Evolutionary conservation across 345 rosid species (phyloP).

Genomic region (Aegle marmelos): DNA sequence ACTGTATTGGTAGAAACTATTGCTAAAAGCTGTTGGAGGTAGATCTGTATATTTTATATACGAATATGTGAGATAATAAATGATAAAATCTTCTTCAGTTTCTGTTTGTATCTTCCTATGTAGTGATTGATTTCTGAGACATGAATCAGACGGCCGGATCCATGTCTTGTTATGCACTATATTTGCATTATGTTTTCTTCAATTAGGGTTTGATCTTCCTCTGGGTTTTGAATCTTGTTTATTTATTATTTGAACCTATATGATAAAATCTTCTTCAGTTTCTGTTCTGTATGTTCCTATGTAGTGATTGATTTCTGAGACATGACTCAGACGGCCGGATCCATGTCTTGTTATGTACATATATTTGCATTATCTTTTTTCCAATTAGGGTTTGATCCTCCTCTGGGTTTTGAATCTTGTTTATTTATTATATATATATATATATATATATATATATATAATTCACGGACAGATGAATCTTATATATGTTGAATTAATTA

Average conservation of each 20-base stretch:
- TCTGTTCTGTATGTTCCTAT: conserved; percentile 18
- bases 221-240: not conserved
- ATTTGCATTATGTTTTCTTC: not conserved
- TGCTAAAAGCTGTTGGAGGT: not conserved
- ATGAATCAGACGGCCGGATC: not conserved
- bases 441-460: not conserved
- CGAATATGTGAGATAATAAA: conserved; percentile 11
- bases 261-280: conserved; percentile 1
- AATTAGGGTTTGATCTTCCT: conserved; percentile 24
- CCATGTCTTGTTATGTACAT: not conserved
- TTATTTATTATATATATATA: not conserved
- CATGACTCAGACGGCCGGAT: not conserved
- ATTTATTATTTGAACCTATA: not conserved
- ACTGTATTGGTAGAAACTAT: conserved; percentile 11
- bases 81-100: conserved; percentile 1
- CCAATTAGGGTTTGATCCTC: conserved; percentile 22
- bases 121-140: conserved; percentile 7
- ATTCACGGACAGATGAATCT: not conserved
- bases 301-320: conserved; percentile 7
- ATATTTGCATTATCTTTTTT: not conserved
- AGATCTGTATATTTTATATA: conserved; percentile 14
- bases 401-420: not conserved
- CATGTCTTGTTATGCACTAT: not conserved
- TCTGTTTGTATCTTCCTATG: conserved; percentile 17
- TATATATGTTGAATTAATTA: too few relatives aligned